Evolutionary conservation across 2,329 filamentous ascomycete genomes (phyloP).

Genomic region (Hypoxylon sp.): DNA sequence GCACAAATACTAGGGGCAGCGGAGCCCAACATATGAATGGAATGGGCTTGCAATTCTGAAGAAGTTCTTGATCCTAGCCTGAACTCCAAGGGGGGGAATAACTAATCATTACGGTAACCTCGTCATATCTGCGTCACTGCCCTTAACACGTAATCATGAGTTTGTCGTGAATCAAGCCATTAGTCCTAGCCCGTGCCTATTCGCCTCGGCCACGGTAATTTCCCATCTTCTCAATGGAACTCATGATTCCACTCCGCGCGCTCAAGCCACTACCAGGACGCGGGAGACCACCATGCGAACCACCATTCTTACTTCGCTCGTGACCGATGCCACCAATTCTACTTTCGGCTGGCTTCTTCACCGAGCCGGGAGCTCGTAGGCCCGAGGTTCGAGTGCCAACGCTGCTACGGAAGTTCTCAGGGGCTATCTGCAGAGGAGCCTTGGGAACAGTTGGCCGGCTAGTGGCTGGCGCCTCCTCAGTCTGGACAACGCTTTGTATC

Average conservation of each 20-base stretch:
- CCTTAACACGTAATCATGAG: slow-evolving; percentile 35
- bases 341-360: slow-evolving; percentile 61
- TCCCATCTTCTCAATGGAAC: slow-evolving; percentile 90
- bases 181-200: slow-evolving; percentile 16
- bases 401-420: slow-evolving; percentile 67
- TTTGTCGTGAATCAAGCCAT: slow-evolving; percentile 26
- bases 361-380: slow-evolving; percentile 71
- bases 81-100: slow-evolving; percentile 32
- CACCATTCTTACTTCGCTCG: slow-evolving; percentile 62
- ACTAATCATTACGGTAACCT: slow-evolving; percentile 37
- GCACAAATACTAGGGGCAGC: slow-evolving; percentile 4
- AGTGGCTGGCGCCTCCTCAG: slow-evolving; percentile 44
- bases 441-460: slow-evolving; percentile 25
- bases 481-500: slow-evolving; percentile 68
- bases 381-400: slow-evolving; percentile 67
- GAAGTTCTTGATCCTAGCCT: slow-evolving; percentile 12
- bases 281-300: slow-evolving; percentile 60
- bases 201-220: slow-evolving; percentile 65
- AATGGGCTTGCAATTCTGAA: slow-evolving; percentile 29
- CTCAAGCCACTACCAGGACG: slow-evolving; percentile 65
- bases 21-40: slow-evolving; percentile 6
- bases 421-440: slow-evolving; percentile 25
- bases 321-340: slow-evolving; percentile 63
- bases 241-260: slow-evolving; percentile 80
- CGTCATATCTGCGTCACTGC: slow-evolving; percentile 29